Evolutionary conservation across 441 rosid species (phyloP).

Genomic region (Capsella rubella): DNA sequence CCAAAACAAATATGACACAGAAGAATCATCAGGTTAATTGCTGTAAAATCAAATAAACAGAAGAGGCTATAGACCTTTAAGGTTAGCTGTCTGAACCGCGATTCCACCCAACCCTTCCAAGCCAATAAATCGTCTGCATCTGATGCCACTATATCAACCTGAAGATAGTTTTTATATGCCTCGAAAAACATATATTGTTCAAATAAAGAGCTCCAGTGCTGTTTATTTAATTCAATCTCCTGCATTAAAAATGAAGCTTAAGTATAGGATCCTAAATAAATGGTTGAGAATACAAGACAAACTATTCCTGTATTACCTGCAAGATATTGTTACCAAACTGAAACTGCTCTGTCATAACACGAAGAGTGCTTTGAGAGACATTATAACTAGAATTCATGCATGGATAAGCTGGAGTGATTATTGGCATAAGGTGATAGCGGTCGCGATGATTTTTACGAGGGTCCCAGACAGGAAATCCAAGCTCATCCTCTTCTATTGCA

Average conservation of each 20-base stretch:
- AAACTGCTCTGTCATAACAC: slow-evolving; percentile 79
- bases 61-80: slow-evolving; percentile 55
- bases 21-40: slow-evolving; percentile 10
- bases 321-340: slow-evolving; percentile 66
- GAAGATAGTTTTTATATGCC: slow-evolving; percentile 76
- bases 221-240: slow-evolving; percentile 73
- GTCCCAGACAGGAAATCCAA: slow-evolving; percentile 86
- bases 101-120: slow-evolving; percentile 89
- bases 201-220: slow-evolving; percentile 66
- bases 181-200: slow-evolving; percentile 75
- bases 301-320: slow-evolving; percentile 52
- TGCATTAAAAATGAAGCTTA: slow-evolving; percentile 34
- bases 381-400: slow-evolving; percentile 88
- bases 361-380: slow-evolving; percentile 74
- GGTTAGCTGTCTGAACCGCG: slow-evolving; percentile 73
- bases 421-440: slow-evolving; percentile 76
- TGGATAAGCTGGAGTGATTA: slow-evolving; percentile 83
- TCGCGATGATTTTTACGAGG: slow-evolving; percentile 75
- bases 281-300: slow-evolving; percentile 4
- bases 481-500: slow-evolving; percentile 85
- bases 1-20: slow-evolving; percentile 13
- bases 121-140: slow-evolving; percentile 67
- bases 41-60: slow-evolving; percentile 19
- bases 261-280: slow-evolving; percentile 8
- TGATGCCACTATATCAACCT: slow-evolving; percentile 68